These are phyloP conservation scores for Penicillium roqueforti DNA, from an alignment of 495 filamentous ascomycete species.

Conservation along the genomic window DNA sequence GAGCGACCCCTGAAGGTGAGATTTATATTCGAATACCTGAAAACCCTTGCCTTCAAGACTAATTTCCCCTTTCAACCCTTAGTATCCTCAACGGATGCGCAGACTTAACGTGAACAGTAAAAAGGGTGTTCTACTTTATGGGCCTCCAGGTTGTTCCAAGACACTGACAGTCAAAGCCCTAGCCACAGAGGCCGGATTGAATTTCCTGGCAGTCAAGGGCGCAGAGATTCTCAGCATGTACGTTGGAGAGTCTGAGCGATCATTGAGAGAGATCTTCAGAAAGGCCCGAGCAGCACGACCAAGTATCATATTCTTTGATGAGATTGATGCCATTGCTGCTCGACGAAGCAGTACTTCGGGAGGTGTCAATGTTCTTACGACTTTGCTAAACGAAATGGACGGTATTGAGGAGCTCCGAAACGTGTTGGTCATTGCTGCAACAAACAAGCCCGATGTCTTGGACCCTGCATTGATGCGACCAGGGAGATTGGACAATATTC, in stretches of 20 bases:
- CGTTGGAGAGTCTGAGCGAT: slow-evolving; percentile 91
- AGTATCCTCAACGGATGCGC: slow-evolving; percentile 58
- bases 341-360: slow-evolving; percentile 54
- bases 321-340: slow-evolving; percentile 91
- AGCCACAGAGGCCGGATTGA: slow-evolving; percentile 85
- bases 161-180: slow-evolving; percentile 90
- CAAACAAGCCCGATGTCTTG: slow-evolving; percentile 81
- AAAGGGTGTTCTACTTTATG: slow-evolving; percentile 87
- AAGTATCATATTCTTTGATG: slow-evolving; percentile 97
- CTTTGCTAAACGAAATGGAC: slow-evolving; percentile 93
- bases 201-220: slow-evolving; percentile 96
- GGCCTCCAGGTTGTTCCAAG: slow-evolving; percentile 94
- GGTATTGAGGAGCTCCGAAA: slow-evolving; percentile 81
- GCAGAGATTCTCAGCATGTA: slow-evolving; percentile 96
- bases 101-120: slow-evolving; percentile 60
- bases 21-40: neutral
- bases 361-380: slow-evolving; percentile 80
- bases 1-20: slow-evolving; percentile 63
- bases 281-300: slow-evolving; percentile 83
- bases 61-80: neutral
- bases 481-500: slow-evolving; percentile 81
- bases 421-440: slow-evolving; percentile 89
- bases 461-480: slow-evolving; percentile 86
- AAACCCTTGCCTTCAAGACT: slow-evolving; percentile 1
- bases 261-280: slow-evolving; percentile 81